Conservation (phyloP, 2,329 filamentous ascomycete genomes). For the Penicillium sp. region DNA sequence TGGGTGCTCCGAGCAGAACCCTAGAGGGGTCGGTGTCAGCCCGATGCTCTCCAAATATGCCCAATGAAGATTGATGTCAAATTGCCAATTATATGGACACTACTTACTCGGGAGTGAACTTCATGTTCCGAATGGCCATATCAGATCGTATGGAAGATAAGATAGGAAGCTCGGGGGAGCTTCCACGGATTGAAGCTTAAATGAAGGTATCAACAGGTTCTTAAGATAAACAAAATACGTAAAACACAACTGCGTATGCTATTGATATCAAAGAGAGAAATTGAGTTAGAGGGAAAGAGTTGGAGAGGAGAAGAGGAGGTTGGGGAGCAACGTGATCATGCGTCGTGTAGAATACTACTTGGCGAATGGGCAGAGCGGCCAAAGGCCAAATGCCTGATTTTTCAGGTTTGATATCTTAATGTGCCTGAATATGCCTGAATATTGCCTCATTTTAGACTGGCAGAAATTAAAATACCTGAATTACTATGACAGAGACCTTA, state of each 20-base stretch:
- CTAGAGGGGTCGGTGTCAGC: slow-evolving; percentile 26
- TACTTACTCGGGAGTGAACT: slow-evolving; percentile 46
- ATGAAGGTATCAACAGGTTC: neutral
- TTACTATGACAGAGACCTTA: too few relatives aligned
- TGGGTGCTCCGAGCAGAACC: slow-evolving; percentile 49
- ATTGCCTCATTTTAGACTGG: too few relatives aligned
- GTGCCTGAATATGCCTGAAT: too few relatives aligned
- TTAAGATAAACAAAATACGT: neutral
- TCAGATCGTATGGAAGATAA: slow-evolving; percentile 23
- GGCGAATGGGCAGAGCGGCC: too few relatives aligned
- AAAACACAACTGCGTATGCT: neutral
- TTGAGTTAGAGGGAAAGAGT: neutral
- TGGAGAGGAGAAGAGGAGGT: neutral
- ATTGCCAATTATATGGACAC: neutral
- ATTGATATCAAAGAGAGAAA: slow-evolving; percentile 1
- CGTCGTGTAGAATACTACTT: too few relatives aligned
- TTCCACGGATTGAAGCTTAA: slow-evolving; percentile 6
- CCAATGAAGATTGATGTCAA: neutral
- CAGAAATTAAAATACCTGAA: too few relatives aligned
- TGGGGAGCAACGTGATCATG: slow-evolving; percentile 7
- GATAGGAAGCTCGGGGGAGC: slow-evolving; percentile 19
- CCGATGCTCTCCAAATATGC: neutral
- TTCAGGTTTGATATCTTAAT: too few relatives aligned
- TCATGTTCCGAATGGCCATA: slow-evolving; percentile 44
- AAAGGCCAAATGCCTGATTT: too few relatives aligned